Evolutionary conservation across 371 early-diverging fungal species (phyloP).

Genomic region (Syncephalastrum racemosum): DNA sequence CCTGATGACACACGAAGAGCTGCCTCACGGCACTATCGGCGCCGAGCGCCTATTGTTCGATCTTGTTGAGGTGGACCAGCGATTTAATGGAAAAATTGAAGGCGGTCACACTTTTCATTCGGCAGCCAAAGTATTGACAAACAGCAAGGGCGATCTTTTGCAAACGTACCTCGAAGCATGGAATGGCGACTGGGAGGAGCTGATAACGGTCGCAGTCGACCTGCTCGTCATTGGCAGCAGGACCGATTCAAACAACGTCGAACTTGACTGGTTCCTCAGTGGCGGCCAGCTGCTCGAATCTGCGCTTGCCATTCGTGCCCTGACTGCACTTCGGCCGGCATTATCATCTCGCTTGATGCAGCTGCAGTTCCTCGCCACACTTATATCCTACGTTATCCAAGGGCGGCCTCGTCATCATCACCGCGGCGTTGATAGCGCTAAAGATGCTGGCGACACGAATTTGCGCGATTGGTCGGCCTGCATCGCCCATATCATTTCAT

Average conservation of each 20-base stretch:
- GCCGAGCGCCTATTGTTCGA: constrained; percentile 29
- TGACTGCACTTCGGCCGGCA: background rate
- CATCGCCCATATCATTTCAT: constrained; percentile 20
- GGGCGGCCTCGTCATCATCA: constrained; percentile 24
- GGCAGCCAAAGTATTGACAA: constrained; percentile 29
- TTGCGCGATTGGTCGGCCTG: constrained; percentile 20
- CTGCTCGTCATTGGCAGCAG: constrained; percentile 21
- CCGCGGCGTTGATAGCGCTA: constrained; percentile 4
- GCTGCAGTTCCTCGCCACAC: constrained; percentile 26
- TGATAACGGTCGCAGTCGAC: constrained; percentile 13
- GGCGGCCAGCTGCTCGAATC: constrained; percentile 38
- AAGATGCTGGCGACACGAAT: background rate
- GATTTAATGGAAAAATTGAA: constrained; percentile 42
- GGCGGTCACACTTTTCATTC: constrained; percentile 30
- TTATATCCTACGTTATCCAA: constrained; percentile 39
- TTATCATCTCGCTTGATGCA: constrained; percentile 16
- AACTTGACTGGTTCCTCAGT: constrained; percentile 36
- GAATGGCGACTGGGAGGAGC: background rate
- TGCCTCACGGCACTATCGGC: constrained; percentile 9
- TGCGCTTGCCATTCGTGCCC: constrained; percentile 31
- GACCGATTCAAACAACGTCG: constrained; percentile 10
- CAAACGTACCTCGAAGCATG: constrained; percentile 22
- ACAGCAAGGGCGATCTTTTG: constrained; percentile 32
- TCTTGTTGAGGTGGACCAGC: constrained; percentile 28
- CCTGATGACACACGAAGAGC: constrained; percentile 10